phyloP scores from a whole-genome alignment of 75 land plant genomes.

The Adiantum capillusveneris region DNA sequence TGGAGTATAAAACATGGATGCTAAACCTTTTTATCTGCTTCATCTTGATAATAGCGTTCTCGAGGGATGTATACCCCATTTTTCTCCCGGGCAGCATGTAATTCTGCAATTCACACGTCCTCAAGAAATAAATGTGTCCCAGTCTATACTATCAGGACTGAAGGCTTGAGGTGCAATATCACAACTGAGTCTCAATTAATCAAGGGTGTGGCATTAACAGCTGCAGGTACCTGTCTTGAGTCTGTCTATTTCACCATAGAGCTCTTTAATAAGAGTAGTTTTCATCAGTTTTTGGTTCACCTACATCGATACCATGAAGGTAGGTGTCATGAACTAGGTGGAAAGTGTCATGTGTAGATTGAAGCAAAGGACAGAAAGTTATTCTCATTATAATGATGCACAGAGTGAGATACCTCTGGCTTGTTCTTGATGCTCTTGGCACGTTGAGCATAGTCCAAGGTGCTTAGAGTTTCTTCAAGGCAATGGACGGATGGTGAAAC shows the following conservation, averaged over 20 bases:
- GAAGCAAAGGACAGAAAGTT: no score
- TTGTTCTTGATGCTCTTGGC: constrained; percentile 95
- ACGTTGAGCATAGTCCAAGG: constrained; percentile 95
- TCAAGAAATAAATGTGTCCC: no score
- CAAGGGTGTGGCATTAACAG: no score
- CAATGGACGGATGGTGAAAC: constrained; percentile 97
- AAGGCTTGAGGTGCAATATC: no score
- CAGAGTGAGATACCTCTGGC: constrained; percentile 99
- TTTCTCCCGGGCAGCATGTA: constrained; percentile 92
- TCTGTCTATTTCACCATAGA: constrained; percentile 78
- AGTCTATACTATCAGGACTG: no score
- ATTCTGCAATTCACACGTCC: constrained; percentile 43
- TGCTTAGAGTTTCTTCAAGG: constrained; percentile 93
- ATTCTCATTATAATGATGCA: no score
- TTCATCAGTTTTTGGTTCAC: constrained; percentile 93
- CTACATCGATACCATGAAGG: no score
- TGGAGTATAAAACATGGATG: neutral
- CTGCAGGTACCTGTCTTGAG: constrained; percentile 68
- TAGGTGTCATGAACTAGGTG: no score
- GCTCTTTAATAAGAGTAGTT: constrained; percentile 80
- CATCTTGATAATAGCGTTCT: constrained; percentile 89
- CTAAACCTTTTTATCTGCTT: constrained; percentile 85
- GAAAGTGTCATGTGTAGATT: no score
- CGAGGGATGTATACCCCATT: constrained; percentile 94
- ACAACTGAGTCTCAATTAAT: no score